phyloP scores from a whole-genome alignment of 768 basidiomycete species.

The Sporobolomyces pararoseus region DNA sequence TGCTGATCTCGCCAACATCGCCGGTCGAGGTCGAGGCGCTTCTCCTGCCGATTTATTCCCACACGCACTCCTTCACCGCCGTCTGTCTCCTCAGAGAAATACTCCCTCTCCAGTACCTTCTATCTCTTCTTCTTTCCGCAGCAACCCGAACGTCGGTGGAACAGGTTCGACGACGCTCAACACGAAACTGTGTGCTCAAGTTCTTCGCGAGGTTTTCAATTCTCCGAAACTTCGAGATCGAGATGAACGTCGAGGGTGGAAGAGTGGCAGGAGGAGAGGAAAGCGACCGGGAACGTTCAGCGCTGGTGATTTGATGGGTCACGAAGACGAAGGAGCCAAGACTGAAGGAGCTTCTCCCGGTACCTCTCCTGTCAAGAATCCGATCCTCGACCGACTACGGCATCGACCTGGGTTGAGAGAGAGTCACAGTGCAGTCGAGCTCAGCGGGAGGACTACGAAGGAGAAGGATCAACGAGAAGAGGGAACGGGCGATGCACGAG shows the following conservation, averaged over 20 bases:
- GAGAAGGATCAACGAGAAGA: not conserved
- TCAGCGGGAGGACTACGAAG: not conserved
- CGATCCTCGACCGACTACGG: conserved; percentile 10
- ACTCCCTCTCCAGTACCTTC: conserved; percentile 11
- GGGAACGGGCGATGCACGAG: not conserved
- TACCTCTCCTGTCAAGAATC: conserved; percentile 16
- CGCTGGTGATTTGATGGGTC: conserved; percentile 3
- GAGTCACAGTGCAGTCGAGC: conserved; percentile 28
- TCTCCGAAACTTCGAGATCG: conserved; percentile 49
- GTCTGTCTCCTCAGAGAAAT: conserved; percentile 17
- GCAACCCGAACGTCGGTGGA: conserved; percentile 58
- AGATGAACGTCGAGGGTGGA: conserved; percentile 55
- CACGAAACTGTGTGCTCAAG: conserved; percentile 88
- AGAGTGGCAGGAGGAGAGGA: conserved; percentile 22
- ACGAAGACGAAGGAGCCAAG: not conserved
- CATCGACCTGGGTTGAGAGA: conserved; percentile 22
- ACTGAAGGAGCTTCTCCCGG: conserved; percentile 16
- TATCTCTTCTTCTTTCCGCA: conserved; percentile 11
- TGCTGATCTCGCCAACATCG: not conserved
- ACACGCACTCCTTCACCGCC: conserved; percentile 14
- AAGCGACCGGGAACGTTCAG: conserved; percentile 17
- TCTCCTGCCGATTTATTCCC: conserved; percentile 29
- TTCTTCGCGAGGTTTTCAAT: conserved; percentile 81
- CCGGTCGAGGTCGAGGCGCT: conserved; percentile 3
- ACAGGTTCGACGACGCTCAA: conserved; percentile 91